Base-by-base conservation (phyloP, 345 rosid genomes). In the Erysimum cheiranthoides region DNA sequence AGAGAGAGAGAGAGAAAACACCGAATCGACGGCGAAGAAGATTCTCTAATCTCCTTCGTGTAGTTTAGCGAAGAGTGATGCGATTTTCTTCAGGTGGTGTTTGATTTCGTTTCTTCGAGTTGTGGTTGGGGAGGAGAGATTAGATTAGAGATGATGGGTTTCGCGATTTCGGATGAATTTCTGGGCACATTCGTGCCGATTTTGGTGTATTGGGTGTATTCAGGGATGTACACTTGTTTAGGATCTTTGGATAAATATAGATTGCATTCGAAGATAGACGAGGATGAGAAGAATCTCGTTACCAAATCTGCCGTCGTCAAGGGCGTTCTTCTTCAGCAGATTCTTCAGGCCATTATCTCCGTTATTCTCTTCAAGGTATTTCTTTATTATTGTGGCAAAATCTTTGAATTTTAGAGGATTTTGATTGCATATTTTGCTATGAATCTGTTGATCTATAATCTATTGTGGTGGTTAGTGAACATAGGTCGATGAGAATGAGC, bases 261-360 rank as follows among this genome's bases (percentile, higher is more conserved):
- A 73, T 79, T 94, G 84, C 98, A 94, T 61, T 78, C 92, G 2
- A 89, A 82, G 80, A 68, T 73, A 52, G 98, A 94, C 10, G 97
- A 94, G 61, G 95, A 90, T 59, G 85, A 77, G 77, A 94, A 92
- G 80, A 92, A 92, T 81, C 88, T 90, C 83, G 97, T 88, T 2
- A 80, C 96, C 28, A 92, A 94, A 79, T 49, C 63, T 5, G 79
- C 80, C 28, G 98, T 94, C 45, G 89, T 92, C 66, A 92, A 81
- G 58, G 97, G 98, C n/a, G 97, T 94, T 25, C 87, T 94, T 75
- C 83, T 88, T 72, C 97, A 94, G 27, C 98, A 94, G 80, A 35
- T 68, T 56, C 59, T 92, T 47, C 96, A 89, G 67, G 96, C 94
- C 61, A 66, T 90, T 46, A 93, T 88, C 13, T 89, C 98, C 18